Evolutionary conservation across 2,329 filamentous ascomycete species (phyloP).

Genomic region (Fusarium redolens): DNA sequence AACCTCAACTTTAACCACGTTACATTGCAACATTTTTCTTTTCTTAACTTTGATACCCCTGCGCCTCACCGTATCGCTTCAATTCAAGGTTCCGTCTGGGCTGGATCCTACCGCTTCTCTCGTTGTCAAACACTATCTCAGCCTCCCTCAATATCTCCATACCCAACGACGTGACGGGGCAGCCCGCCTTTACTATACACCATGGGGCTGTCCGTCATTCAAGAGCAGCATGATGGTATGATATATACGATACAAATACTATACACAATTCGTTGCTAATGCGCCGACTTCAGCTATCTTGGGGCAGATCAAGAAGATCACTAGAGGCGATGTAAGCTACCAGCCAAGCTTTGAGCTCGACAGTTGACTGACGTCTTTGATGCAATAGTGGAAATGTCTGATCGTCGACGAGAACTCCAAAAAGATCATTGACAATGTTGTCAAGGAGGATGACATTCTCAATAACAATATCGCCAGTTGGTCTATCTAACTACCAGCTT

Average conservation of each 20-base stretch:
- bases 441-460: constrained; percentile 96
- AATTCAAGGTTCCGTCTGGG: neutral
- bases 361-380: constrained; percentile 30
- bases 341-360: neutral
- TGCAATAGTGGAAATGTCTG: constrained; percentile 89
- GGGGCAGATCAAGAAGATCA: constrained; percentile 76
- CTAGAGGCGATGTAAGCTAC: constrained; percentile 78
- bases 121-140: constrained; percentile 4
- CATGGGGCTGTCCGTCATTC: constrained; percentile 88
- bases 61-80: constrained; percentile 11
- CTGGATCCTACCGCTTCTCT: constrained; percentile 4
- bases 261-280: constrained; percentile 31
- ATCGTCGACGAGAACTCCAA: constrained; percentile 87
- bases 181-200: constrained; percentile 54
- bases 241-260: neutral
- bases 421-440: constrained; percentile 88
- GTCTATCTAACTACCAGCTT: constrained; percentile 46
- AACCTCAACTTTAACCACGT: constrained; percentile 7
- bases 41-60: constrained; percentile 29
- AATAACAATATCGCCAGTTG: constrained; percentile 95
- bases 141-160: constrained; percentile 10
- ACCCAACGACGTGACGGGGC: constrained; percentile 41
- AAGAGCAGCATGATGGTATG: constrained; percentile 74
- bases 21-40: constrained; percentile 18
- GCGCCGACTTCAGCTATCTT: constrained; percentile 48